Conservation (phyloP, 495 filamentous ascomycete species). For the Hamigera avellanea region DNA sequence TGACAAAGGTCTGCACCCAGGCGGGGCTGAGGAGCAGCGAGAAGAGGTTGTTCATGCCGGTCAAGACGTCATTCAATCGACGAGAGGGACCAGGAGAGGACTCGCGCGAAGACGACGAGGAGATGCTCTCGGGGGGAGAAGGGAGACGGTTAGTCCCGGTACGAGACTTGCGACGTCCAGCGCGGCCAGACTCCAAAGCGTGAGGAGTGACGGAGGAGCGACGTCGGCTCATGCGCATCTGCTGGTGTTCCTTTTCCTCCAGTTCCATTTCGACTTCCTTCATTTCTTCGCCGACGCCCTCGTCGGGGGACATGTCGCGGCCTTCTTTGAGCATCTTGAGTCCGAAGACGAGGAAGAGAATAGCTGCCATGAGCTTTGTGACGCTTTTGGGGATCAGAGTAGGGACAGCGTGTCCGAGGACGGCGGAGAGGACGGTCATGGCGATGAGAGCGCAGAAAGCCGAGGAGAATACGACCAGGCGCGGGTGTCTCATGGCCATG, state of each 20-base stretch:
- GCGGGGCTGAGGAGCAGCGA: conserved; percentile 83
- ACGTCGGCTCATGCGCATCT: conserved; percentile 40
- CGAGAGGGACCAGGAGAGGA: conserved; percentile 39
- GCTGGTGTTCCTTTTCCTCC: conserved; percentile 77
- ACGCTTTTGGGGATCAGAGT: conserved; percentile 79
- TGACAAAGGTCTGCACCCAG: conserved; percentile 98
- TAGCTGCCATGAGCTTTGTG: conserved; percentile 75
- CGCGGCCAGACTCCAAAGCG: conserved; percentile 35
- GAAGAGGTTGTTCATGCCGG: conserved; percentile 74
- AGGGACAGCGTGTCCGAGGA: conserved; percentile 90
- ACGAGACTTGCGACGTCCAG: conserved; percentile 32
- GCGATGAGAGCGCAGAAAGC: conserved; percentile 81
- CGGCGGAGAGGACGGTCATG: conserved; percentile 94
- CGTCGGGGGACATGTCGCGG: conserved; percentile 71
- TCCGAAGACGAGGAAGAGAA: conserved; percentile 82
- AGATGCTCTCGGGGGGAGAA: conserved; percentile 41
- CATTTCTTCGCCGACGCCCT: conserved; percentile 92
- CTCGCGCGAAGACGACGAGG: conserved; percentile 45
- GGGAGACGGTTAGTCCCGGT: conserved; percentile 38
- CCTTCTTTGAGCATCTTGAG: conserved; percentile 78
- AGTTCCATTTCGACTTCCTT: conserved; percentile 92
- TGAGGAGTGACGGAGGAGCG: conserved; percentile 43
- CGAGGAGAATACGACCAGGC: conserved; percentile 83
- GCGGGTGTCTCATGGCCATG: conserved; percentile 98
- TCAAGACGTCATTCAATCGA: conserved; percentile 28